Conservation (phyloP, 495 filamentous ascomycete genomes). For the Penicillium flavigenum region DNA sequence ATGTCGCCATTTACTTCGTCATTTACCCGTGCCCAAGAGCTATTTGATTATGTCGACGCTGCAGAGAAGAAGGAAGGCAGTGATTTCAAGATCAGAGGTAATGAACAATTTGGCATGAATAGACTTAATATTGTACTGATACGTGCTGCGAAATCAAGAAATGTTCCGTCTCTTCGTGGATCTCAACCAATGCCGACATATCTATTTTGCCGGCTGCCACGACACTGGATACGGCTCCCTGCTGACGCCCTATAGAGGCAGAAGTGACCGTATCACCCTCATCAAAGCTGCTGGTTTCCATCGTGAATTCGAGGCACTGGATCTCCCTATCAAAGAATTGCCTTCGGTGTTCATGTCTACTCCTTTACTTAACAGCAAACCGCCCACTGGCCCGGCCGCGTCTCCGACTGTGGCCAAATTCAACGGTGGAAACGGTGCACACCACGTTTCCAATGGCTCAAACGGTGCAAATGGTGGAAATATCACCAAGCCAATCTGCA, state of each 20-base stretch:
- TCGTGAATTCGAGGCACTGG: conserved; percentile 36
- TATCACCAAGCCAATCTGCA: conserved; percentile 32
- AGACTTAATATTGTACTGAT: not conserved
- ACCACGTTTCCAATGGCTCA: not conserved
- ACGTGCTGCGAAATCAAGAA: conserved; percentile 33
- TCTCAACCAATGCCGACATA: conserved; percentile 64
- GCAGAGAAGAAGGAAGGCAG: conserved; percentile 62
- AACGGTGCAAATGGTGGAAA: conserved; percentile 5
- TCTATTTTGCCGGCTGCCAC: conserved; percentile 64
- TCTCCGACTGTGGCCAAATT: conserved; percentile 10
- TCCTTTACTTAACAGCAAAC: conserved; percentile 26
- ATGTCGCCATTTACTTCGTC: conserved; percentile 54
- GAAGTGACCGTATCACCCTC: conserved; percentile 52
- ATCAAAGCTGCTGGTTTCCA: conserved; percentile 46
- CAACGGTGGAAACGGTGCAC: conserved; percentile 13
- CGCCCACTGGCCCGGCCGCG: conserved; percentile 10
- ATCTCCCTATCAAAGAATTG: conserved; percentile 44
- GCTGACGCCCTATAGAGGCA: conserved; percentile 51
- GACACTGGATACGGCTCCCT: conserved; percentile 59
- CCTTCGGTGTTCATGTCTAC: conserved; percentile 45
- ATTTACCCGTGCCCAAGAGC: conserved; percentile 58
- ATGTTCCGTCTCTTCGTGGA: conserved; percentile 57
- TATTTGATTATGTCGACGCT: conserved; percentile 63
- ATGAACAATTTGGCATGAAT: not conserved
- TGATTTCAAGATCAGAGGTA: conserved; percentile 59